These are phyloP conservation scores for Aspergillus texensis DNA, from an alignment of 2,329 filamentous ascomycete species.

Conservation along the genomic window DNA sequence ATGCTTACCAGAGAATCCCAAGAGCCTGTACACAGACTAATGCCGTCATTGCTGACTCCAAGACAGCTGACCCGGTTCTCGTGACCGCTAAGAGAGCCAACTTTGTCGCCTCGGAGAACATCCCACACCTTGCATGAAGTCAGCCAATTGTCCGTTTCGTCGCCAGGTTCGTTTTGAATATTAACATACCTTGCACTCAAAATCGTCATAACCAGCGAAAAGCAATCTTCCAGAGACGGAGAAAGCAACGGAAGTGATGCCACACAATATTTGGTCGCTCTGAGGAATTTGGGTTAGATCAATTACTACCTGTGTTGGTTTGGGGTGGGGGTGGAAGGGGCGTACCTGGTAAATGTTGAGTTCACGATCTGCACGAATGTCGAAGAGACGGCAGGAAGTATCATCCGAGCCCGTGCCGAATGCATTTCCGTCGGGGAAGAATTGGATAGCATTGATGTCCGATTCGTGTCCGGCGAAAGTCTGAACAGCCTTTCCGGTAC, in stretches of 20 bases:
- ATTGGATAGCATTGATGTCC: conserved; percentile 99
- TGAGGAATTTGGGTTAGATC: conserved; percentile 41
- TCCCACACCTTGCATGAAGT: conserved; percentile 80
- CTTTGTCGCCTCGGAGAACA: conserved; percentile 92
- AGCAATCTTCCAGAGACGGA: conserved; percentile 93
- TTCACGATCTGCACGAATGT: conserved; percentile 91
- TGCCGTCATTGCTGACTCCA: conserved; percentile 97
- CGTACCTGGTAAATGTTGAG: conserved; percentile 68
- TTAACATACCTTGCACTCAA: conserved; percentile 91
- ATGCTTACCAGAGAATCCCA: conserved; percentile 95
- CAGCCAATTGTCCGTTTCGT: conserved; percentile 9
- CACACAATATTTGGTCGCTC: conserved; percentile 96
- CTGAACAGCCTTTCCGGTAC: conserved; percentile 96
- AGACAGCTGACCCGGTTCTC: conserved; percentile 99
- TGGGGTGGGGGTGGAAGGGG: conserved; percentile 17
- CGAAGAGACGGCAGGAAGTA: conserved; percentile 94
- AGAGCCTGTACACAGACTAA: conserved; percentile 98
- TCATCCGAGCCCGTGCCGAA: conserved; percentile 98
- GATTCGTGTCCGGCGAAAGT: conserved; percentile 98
- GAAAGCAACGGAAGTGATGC: conserved; percentile 96
- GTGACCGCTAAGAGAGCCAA: conserved; percentile 93
- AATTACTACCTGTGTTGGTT: not conserved
- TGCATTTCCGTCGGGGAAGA: conserved; percentile 98
- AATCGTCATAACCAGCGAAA: conserved; percentile 98
- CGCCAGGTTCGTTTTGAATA: not conserved